Evolutionary conservation across 1,284 basidiomycete genomes (phyloP), one percentile per base, ranked within the genome.

Genomic region (Athelia sp.): DNA sequence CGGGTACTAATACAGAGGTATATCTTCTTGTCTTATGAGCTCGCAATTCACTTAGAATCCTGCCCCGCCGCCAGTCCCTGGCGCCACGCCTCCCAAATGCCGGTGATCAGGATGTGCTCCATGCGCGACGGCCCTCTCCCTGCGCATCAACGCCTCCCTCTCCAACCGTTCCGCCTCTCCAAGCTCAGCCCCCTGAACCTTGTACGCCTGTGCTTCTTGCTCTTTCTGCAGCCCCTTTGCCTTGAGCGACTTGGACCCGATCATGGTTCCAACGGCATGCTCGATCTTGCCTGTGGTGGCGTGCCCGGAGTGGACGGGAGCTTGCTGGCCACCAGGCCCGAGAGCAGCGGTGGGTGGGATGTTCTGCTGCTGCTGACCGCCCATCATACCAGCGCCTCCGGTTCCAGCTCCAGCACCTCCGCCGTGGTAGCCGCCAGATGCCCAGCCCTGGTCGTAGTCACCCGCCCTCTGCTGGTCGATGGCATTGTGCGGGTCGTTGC

Each of bases 121-220:
- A 55, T 78, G 73, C 8, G 68, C 76, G 22, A 79, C 76, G 4
- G 78, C 78, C 4, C 76, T 71, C 54, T 80, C 74, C 19, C 78
- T 71, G 32, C 72, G 70, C 59, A 71, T 58, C 38, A 68, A 44
- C 9, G 78, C 78, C 58, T 78, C 76, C 1, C 62, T 63, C 62
- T 81, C 78, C 11, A 80, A 66, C 18, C 74, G 69, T 59, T 81
- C 77, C 21, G 78, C 78, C 58, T 78, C 75, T n/a, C 68, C 65
- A 18, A 81, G 62, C 56, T 80, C 79, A 3, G 63, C 56, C 29
- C 72, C 69, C 61, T 80, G 78, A 15, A 67, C 54, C 52, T 75
- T 75, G 47, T 73, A 56, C 1, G 70, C 64, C 19, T 70, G 64
- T 0, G 78, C 78, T 63, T 78, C 76, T 71, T 72, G 69, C 57